Percentiles rank a stretch among this genome's conserved stretches.
phyloP scores from a whole-genome alignment of 2,329 filamentous ascomycete genomes.

The Sporothrix euskadiensis region DNA sequence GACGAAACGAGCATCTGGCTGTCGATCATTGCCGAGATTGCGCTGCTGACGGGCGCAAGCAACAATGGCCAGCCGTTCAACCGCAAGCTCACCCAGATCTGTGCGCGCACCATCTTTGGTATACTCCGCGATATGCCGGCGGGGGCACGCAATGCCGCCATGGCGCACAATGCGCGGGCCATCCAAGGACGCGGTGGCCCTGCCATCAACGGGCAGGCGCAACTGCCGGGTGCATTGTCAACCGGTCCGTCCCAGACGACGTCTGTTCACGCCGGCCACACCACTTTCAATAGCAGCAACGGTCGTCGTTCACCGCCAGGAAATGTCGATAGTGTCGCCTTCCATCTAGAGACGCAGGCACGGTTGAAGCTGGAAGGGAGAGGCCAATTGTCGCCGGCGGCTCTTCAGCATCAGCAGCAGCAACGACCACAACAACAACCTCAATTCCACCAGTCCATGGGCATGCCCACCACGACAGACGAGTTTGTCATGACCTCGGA shows the following conservation, averaged over 20 bases:
- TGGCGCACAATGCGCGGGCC: constrained; percentile 20
- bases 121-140: constrained; percentile 53
- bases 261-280: constrained; percentile 42
- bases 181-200: not conserved
- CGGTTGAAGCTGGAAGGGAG: constrained; percentile 29
- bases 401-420: not conserved
- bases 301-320: constrained; percentile 42
- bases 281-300: constrained; percentile 41
- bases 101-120: constrained; percentile 53
- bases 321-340: constrained; percentile 47
- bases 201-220: not conserved
- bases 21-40: constrained; percentile 65
- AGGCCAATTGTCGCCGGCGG: not conserved
- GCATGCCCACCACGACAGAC: not conserved
- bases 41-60: constrained; percentile 40
- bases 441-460: not conserved
- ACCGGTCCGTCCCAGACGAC: not conserved
- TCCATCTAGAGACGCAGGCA: constrained; percentile 31
- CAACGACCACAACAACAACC: not conserved
- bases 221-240: not conserved
- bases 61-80: constrained; percentile 44
- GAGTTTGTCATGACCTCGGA: constrained; percentile 1
- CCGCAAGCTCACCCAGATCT: constrained; percentile 50
- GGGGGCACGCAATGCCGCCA: constrained; percentile 29
- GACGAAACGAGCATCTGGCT: constrained; percentile 71